Percentiles rank a stretch among this genome's conserved stretches.
phyloP scores from a whole-genome alignment of 129 eudicot genomes.

The Daucus carota region DNA sequence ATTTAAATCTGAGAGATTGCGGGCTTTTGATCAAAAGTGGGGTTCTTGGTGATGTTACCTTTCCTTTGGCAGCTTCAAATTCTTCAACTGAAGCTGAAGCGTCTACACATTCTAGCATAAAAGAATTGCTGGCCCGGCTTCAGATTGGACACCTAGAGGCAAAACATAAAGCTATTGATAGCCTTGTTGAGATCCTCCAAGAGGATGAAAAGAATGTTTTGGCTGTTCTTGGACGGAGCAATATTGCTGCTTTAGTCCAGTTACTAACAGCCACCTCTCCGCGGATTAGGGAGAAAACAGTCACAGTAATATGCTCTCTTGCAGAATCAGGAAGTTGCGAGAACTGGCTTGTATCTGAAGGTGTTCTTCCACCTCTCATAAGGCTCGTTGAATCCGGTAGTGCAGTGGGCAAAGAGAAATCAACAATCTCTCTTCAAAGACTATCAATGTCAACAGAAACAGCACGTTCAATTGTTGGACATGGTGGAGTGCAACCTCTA shows the following conservation, averaged over 20 bases:
- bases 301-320: conserved; percentile 68
- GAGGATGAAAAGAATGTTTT: conserved; percentile 82
- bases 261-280: conserved; percentile 84
- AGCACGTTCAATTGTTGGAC: conserved; percentile 77
- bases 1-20: conserved; percentile 80
- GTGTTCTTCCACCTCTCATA: conserved; percentile 75
- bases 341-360: conserved; percentile 84
- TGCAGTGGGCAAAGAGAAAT: conserved; percentile 62
- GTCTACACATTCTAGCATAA: conserved; percentile 30
- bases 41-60: conserved; percentile 72
- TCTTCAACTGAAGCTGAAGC: conserved; percentile 41
- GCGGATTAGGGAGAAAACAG: conserved; percentile 71
- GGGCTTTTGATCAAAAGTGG: conserved; percentile 85
- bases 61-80: conserved; percentile 17
- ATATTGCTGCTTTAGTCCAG: conserved; percentile 68
- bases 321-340: conserved; percentile 87
- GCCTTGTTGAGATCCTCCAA: conserved; percentile 76
- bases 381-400: conserved; percentile 87
- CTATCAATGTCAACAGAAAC: conserved; percentile 73
- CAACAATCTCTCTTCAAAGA: conserved; percentile 77
- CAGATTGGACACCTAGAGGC: conserved; percentile 94
- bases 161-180: conserved; percentile 79
- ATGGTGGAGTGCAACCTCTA: conserved; percentile 72
- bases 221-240: conserved; percentile 75
- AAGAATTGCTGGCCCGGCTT: conserved; percentile 83